Evolutionary conservation across 331 rosid genomes (phyloP).

Genomic region (Cydonia oblonga): DNA sequence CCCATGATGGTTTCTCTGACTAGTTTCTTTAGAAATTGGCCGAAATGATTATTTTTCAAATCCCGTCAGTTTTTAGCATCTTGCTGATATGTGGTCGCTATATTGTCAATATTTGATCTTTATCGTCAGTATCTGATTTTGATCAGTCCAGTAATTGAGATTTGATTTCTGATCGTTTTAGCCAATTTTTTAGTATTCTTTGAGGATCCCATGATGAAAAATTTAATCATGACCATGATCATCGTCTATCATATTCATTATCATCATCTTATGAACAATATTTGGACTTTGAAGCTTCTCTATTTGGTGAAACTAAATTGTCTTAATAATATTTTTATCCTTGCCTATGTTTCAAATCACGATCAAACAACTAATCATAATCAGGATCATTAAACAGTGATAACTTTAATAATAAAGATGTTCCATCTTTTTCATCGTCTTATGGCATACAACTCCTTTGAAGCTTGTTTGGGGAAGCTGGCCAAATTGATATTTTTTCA

Average conservation of each 20-base stretch:
- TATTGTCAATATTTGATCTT: too few species aligned
- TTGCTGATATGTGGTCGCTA: too few species aligned
- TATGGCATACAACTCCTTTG: not conserved
- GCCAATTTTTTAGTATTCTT: too few species aligned
- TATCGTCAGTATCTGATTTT: too few species aligned
- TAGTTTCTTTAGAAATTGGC: not conserved
- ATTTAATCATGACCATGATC: not conserved
- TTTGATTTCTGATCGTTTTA: too few species aligned
- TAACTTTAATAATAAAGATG: not conserved
- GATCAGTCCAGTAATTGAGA: too few species aligned
- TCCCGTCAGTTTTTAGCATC: too few species aligned
- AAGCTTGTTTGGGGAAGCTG: not conserved
- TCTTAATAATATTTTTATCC: not conserved
- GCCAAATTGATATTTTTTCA: too few species aligned
- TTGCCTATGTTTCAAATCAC: not conserved
- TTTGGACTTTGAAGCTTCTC: not conserved
- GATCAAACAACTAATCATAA: not conserved
- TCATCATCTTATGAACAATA: not conserved
- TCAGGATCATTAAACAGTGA: not conserved
- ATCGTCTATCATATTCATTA: not conserved
- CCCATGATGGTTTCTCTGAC: constrained; percentile 18
- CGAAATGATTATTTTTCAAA: too few species aligned
- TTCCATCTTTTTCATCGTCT: not conserved
- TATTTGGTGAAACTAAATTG: not conserved
- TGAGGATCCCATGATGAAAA: not conserved